Evolutionary conservation across 805 yeast genomes (phyloP), one percentile per base, ranked within the genome.

Genomic region (Ogataea chonburiensis): DNA sequence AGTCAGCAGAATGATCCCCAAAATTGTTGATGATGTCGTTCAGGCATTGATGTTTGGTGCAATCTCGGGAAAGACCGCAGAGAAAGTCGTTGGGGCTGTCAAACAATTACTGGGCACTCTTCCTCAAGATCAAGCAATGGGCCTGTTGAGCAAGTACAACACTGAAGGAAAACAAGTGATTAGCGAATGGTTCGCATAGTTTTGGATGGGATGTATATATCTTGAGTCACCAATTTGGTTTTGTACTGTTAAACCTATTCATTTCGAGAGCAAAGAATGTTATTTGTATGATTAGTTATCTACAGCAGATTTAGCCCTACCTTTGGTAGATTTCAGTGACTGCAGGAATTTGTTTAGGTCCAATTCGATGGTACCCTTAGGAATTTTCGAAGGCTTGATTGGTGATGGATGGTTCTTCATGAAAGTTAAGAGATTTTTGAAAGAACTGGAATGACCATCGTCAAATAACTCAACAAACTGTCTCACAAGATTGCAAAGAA

Each of bases 11-110:
- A 79, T 79, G 42, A 60, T 77, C 5, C 79, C 82, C 11, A 70
- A 73, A 43, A 75, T 81, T 8, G 74, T 87, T 25, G 86, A 81
- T 36, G 66, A 74, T 28, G 81, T 88, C 7, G 68, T 86, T 18
- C 85, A 81, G 60, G 94, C 95, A 2, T 62, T 89, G 35, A 66
- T 73, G n/a, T 77, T 77, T 52, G 75, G 73, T 17, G 67, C 89
- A 1, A 68, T 89, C 29, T 63, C 67, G 13, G 96, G 94, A 6
- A 73, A 75, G 43, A 73, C 80, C n/a, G 91, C 89, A 1, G 78
- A 77, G 39, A 70, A 70, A 19, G 76, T 77, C 6, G 83, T 81
- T 4, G 63, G 60, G 3, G 70, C 86, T 1, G 72, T 84, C 0
- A 86, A 84, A 61, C 69, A 70, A 40, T 65, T 86, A 27, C 63